A percentile compares a stretch with the other conserved stretches of the same genome.
Conservation (phyloP, 2,329 filamentous ascomycete genomes). For the Aspergillus hortae region DNA sequence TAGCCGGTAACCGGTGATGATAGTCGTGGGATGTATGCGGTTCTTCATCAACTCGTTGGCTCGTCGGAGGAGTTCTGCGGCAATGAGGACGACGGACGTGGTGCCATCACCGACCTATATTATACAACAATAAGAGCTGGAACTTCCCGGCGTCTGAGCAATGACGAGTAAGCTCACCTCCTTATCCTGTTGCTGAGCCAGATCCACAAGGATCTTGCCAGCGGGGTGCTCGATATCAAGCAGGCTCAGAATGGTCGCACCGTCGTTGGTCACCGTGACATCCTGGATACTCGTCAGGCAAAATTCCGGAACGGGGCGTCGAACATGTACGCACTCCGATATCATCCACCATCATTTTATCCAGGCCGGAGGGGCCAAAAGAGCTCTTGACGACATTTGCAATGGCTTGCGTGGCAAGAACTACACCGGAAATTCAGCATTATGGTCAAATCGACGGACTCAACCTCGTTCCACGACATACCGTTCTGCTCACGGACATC, state of each 20-base stretch:
- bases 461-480: conserved; percentile 39
- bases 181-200: conserved; percentile 98
- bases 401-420: conserved; percentile 92
- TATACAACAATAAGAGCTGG: conserved; percentile 6
- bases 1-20: conserved; percentile 96
- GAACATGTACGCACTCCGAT: conserved; percentile 67
- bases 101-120: conserved; percentile 84
- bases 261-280: conserved; percentile 98
- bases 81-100: conserved; percentile 95
- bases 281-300: conserved; percentile 54
- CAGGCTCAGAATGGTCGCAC: conserved; percentile 90
- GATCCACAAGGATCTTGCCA: conserved; percentile 95
- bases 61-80: conserved; percentile 86
- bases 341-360: conserved; percentile 99
- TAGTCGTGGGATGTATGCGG: conserved; percentile 98
- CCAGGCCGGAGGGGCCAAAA: conserved; percentile 91
- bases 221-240: conserved; percentile 97
- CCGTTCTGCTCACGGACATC: conserved; percentile 98
- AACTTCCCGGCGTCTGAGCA: not conserved
- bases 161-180: conserved; percentile 50
- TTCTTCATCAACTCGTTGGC: conserved; percentile 99
- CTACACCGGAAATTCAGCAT: conserved; percentile 43
- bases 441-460: not conserved
- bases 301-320: conserved; percentile 16
- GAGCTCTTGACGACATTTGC: conserved; percentile 99